Conservation (phyloP, 1,284 basidiomycete genomes). For the Ganoderma boninense region DNA sequence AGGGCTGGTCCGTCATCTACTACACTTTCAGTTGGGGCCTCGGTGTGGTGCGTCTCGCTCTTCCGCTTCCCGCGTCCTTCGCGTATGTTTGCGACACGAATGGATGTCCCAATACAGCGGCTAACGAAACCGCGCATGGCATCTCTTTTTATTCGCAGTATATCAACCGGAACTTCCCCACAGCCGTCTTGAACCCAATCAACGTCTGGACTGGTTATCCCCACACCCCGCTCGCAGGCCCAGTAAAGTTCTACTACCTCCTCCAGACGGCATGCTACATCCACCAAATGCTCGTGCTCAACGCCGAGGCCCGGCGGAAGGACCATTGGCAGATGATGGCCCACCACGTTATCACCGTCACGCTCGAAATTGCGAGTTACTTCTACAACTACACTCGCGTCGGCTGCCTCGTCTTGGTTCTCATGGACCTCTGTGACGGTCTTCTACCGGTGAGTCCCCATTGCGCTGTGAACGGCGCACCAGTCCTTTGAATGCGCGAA, state of each 20-base stretch:
- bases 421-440: constrained; percentile 96
- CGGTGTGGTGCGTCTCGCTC: constrained; percentile 77
- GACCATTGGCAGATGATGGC: constrained; percentile 97
- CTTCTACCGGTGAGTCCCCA: constrained; percentile 82
- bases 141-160: constrained; percentile 58
- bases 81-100: not conserved
- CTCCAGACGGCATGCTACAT: constrained; percentile 93
- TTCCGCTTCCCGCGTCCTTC: constrained; percentile 3
- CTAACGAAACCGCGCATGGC: not conserved
- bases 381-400: constrained; percentile 86
- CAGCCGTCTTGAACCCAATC: constrained; percentile 68
- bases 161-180: constrained; percentile 79
- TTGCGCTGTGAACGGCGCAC: not conserved
- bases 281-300: constrained; percentile 91
- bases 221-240: constrained; percentile 76
- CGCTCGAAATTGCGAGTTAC: constrained; percentile 84
- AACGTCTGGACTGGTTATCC: constrained; percentile 89
- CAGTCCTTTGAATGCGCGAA: not conserved
- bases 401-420: constrained; percentile 86
- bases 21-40: constrained; percentile 79
- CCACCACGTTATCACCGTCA: constrained; percentile 92
- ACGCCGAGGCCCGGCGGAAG: constrained; percentile 92
- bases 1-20: constrained; percentile 91
- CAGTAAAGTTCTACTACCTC: constrained; percentile 93
- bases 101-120: not conserved